A percentile compares a stretch with the other conserved stretches of the same genome.
phyloP scores from a whole-genome alignment of 1,139 yeast species.

The Casaregolazyma suthepensis region DNA sequence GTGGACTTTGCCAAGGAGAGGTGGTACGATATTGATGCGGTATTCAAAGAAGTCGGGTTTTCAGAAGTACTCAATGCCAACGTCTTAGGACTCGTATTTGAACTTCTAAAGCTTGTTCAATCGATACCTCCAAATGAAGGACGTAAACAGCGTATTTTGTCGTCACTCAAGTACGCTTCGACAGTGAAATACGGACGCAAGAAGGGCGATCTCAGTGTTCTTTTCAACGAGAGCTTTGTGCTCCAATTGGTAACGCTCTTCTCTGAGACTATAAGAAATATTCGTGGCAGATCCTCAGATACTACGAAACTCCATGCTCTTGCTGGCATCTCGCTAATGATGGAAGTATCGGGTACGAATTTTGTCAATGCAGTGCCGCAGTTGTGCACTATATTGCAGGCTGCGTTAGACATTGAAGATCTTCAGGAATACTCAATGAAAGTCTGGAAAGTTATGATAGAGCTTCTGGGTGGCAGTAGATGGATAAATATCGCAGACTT shows the following conservation, averaged over 20 bases:
- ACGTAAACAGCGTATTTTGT: slow-evolving; percentile 14
- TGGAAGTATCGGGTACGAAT: slow-evolving; percentile 53
- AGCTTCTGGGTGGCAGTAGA: slow-evolving; percentile 40
- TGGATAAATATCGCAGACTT: slow-evolving; percentile 51
- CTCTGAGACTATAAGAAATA: slow-evolving; percentile 72
- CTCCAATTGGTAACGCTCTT: slow-evolving; percentile 75
- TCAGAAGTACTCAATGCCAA: slow-evolving; percentile 39
- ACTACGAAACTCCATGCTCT: slow-evolving; percentile 68
- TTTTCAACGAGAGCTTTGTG: slow-evolving; percentile 33
- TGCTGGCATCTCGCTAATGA: slow-evolving; percentile 64
- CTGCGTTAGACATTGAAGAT: slow-evolving; percentile 60
- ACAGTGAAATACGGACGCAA: slow-evolving; percentile 12
- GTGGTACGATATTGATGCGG: slow-evolving; percentile 49
- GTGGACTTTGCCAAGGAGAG: slow-evolving; percentile 47
- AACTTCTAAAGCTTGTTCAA: slow-evolving; percentile 28
- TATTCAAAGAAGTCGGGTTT: slow-evolving; percentile 34
- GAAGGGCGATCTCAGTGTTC: background rate
- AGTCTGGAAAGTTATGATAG: slow-evolving; percentile 59
- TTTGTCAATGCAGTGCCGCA: slow-evolving; percentile 82
- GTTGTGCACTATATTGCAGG: slow-evolving; percentile 78
- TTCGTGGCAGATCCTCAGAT: slow-evolving; percentile 63
- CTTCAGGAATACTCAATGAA: slow-evolving; percentile 58
- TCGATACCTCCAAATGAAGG: slow-evolving; percentile 13
- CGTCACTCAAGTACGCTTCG: slow-evolving; percentile 19
- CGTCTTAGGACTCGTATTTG: slow-evolving; percentile 28